Evolutionary conservation across 768 basidiomycete genomes (phyloP).

Genomic region (Amanita pallidorosea): DNA sequence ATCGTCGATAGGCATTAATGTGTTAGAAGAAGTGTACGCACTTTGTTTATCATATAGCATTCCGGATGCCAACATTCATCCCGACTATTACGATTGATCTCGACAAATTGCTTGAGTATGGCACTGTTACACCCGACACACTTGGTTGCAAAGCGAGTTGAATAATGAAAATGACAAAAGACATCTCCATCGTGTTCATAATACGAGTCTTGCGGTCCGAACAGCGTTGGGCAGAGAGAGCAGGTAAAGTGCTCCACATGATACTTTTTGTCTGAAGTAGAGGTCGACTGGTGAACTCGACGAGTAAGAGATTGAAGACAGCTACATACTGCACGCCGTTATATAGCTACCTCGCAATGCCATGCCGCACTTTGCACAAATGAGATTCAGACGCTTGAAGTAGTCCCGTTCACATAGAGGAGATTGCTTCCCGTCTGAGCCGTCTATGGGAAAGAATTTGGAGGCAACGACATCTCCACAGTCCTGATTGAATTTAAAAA

Average conservation of each 20-base stretch:
- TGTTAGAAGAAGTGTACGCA: conserved; percentile 24
- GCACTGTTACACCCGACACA: conserved; percentile 97
- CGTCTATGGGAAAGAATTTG: conserved; percentile 98
- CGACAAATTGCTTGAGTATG: conserved; percentile 98
- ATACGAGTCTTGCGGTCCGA: conserved; percentile 97
- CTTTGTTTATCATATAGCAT: conserved; percentile 99
- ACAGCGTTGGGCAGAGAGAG: conserved; percentile 89
- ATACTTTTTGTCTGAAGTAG: conserved; percentile 80
- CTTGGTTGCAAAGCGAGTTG: conserved; percentile 95
- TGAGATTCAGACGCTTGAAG: conserved; percentile 89
- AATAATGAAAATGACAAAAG: conserved; percentile 99
- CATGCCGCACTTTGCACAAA: conserved; percentile 92
- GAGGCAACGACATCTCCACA: conserved; percentile 94
- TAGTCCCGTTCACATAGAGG: conserved; percentile 99
- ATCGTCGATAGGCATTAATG: neutral
- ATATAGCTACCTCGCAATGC: conserved; percentile 96
- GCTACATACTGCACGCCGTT: conserved; percentile 84
- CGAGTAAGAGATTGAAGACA: conserved; percentile 4
- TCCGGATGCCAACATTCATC: conserved; percentile 99
- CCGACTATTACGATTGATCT: conserved; percentile 95
- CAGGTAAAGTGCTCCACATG: conserved; percentile 99
- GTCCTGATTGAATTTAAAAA: conserved; percentile 47
- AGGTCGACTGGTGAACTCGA: conserved; percentile 5
- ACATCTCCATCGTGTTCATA: conserved; percentile 98
- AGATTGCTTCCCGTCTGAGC: conserved; percentile 75